Conservation (phyloP, 305 asterid genomes). For the Galium porrigens region DNA sequence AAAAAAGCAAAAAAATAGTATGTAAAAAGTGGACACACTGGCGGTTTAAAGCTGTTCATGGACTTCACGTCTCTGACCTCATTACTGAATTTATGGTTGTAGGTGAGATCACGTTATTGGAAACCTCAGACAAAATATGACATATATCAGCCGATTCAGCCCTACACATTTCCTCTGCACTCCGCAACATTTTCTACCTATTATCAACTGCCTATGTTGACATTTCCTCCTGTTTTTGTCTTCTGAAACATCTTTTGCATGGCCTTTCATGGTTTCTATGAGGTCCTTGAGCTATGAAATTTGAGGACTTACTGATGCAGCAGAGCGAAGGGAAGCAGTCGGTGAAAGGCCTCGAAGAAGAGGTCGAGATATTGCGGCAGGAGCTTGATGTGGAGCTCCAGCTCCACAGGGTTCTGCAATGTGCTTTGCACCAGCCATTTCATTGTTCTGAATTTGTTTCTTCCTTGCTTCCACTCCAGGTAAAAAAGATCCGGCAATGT, state of each 20-base stretch:
- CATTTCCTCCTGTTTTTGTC: neutral
- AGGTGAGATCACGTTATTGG: slow-evolving; percentile 24
- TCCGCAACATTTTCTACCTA: neutral
- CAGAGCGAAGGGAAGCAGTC: slow-evolving; percentile 35
- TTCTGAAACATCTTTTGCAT: neutral
- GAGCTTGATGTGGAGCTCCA: slow-evolving; percentile 59
- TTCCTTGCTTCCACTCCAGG: slow-evolving; percentile 53
- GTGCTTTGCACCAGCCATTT: slow-evolving; percentile 58
- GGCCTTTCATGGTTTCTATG: slow-evolving; percentile 6
- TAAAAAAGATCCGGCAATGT: slow-evolving; percentile 12
- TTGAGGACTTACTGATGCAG: slow-evolving; percentile 74
- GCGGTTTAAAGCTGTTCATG: slow-evolving; percentile 20
- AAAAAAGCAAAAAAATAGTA: neutral
- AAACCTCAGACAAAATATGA: neutral
- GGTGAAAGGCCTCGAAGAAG: slow-evolving; percentile 35
- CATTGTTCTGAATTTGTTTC: slow-evolving; percentile 45
- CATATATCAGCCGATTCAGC: neutral
- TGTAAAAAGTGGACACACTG: neutral
- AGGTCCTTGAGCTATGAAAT: slow-evolving; percentile 41
- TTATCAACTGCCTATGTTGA: neutral
- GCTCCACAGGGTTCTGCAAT: slow-evolving; percentile 48
- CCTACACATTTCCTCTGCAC: neutral
- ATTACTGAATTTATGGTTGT: slow-evolving; percentile 10
- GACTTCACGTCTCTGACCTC: slow-evolving; percentile 30
- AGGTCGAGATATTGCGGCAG: slow-evolving; percentile 47